Base-by-base conservation (phyloP, 2,329 filamentous ascomycete genomes). In the Diaporthe vaccinii region DNA sequence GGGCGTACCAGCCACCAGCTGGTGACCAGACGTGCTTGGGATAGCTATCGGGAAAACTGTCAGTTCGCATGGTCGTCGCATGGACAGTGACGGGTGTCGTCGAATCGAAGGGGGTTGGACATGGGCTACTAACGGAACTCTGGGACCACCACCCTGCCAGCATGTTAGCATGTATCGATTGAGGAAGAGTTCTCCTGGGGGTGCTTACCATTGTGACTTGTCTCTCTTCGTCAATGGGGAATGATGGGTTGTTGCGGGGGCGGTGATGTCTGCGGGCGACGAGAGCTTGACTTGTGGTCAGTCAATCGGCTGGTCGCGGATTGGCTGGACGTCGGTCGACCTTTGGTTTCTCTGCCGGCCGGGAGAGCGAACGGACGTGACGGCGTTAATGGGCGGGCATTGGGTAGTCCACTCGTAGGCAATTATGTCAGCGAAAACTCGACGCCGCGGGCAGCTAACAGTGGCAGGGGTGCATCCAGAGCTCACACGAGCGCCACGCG, bases 1-100 rank as follows among this genome's bases (percentile, higher is more conserved):
- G 96, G 73, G 93, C 88, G 86, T 99, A 99, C 97, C 97, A 99
- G 86, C 97, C 97, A 90, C 97, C 97, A 79, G 96, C 90, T 77
- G 97, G 97, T 82, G 97, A 98, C 97, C 97, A 99, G 90, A 99
- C 95, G 90, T 99, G 96, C 90, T 98, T 98, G 85, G 95, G 96
- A 87, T 98, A 98, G 83, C 95, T 98, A 81, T 62, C 55, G 46
- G 25, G n/a, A 36, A 72, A 70, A 65, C 67, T 75, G 74, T 78
- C 78, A 77, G 77, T 65, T 65, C 69, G 75, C 53, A 67, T 69
- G 34, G 49, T 55, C 65, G 49, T 55, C 65, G 49, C 49, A 55
- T 39, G 49, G 34, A 20, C 49, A 12, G 46, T 25, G 49, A 28
- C 34, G 76, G 31, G 14, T 31, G 51, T 31, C 22, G 62, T 51